phyloP scores from a whole-genome alignment of 768 basidiomycete species.

The Hygrocybe punicea region DNA sequence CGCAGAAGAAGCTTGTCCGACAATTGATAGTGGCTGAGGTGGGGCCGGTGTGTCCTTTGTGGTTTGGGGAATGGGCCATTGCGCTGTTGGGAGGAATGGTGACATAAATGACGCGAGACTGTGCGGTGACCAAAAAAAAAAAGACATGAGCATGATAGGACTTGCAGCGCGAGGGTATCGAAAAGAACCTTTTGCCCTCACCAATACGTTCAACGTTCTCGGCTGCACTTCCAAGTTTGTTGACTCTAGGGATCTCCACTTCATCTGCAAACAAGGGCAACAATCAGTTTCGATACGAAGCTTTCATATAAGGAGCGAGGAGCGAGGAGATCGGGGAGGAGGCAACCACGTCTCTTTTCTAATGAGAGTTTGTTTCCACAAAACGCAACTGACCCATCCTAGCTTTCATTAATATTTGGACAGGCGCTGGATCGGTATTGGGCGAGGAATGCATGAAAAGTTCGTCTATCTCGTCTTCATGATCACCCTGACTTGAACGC shows the following conservation, averaged over 20 bases:
- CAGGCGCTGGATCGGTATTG: conserved; percentile 36
- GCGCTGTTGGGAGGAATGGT: background rate
- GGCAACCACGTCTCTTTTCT: too few species aligned
- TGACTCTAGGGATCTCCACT: conserved; percentile 50
- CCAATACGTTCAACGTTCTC: conserved; percentile 28
- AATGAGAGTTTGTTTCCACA: too few species aligned
- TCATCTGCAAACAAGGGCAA: conserved; percentile 38
- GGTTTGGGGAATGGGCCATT: background rate
- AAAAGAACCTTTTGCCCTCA: background rate
- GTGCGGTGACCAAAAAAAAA: too few species aligned
- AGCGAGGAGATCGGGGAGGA: too few species aligned
- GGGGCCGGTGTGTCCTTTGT: background rate
- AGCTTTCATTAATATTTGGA: conserved; percentile 37
- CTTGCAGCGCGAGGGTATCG: background rate
- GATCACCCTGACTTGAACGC: conserved; percentile 38
- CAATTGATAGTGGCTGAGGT: conserved; percentile 14
- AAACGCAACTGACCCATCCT: conserved; percentile 46
- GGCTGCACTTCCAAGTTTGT: conserved; percentile 42
- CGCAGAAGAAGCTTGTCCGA: conserved; percentile 26
- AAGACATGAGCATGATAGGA: background rate
- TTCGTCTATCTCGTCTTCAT: conserved; percentile 48
- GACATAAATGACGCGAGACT: background rate
- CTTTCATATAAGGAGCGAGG: too few species aligned
- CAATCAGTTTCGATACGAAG: background rate
- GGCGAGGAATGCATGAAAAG: conserved; percentile 51